Evolutionary conservation across 352 stramenopile genomes (phyloP).

Genomic region (Phytophthora foliorum): DNA sequence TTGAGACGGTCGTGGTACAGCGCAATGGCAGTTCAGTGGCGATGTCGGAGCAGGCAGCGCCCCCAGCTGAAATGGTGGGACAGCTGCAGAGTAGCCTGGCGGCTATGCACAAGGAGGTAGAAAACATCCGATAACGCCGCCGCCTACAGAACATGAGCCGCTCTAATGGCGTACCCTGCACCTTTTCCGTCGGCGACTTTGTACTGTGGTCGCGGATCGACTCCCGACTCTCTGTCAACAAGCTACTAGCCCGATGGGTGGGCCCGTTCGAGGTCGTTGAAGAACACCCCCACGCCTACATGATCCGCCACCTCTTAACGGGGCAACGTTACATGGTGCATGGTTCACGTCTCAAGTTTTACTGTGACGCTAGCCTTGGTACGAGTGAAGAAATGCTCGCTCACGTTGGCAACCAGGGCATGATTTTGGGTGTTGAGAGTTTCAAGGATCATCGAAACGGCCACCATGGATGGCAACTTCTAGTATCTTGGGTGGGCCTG

Average conservation of each 20-base stretch:
- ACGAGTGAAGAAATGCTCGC: too few relatives aligned
- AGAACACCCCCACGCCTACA: neutral
- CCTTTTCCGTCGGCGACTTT: slow-evolving; percentile 6
- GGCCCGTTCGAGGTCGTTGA: slow-evolving; percentile 3
- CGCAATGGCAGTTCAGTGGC: neutral
- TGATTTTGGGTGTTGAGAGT: too few relatives aligned
- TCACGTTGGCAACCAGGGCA: too few relatives aligned
- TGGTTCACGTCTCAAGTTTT: too few relatives aligned
- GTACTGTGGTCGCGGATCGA: slow-evolving; percentile 13
- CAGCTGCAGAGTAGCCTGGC: neutral
- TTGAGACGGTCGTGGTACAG: neutral
- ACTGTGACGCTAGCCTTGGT: too few relatives aligned
- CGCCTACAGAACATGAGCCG: slow-evolving; percentile 7
- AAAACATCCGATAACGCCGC: neutral
- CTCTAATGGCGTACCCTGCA: neutral
- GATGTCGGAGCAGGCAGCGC: neutral
- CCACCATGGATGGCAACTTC: too few relatives aligned
- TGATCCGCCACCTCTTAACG: neutral
- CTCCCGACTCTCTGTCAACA: neutral
- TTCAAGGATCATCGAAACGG: too few relatives aligned
- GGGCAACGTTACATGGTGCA: too few relatives aligned
- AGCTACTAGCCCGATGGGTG: slow-evolving; percentile 2
- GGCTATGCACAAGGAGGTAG: neutral
- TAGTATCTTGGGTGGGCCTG: too few relatives aligned
- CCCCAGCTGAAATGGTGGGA: neutral